phyloP scores from a whole-genome alignment of 257 asterid genomes.

The Linderniella brevidens region DNA sequence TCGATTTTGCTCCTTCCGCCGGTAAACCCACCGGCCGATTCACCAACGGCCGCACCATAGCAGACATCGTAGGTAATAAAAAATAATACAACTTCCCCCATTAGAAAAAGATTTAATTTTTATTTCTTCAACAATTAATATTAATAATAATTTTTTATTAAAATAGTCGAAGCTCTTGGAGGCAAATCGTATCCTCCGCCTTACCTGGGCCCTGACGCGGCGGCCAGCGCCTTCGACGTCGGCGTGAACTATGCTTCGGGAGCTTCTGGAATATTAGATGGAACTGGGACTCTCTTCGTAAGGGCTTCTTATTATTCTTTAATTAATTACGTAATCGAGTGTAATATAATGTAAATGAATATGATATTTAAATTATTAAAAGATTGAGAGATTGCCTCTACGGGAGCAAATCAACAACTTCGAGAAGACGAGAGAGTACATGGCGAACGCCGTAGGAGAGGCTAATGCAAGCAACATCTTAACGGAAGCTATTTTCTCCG shows the following conservation, averaged over 20 bases:
- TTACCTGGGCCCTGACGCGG: slow-evolving; percentile 23
- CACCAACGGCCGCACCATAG: slow-evolving; percentile 43
- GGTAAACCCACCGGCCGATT: slow-evolving; percentile 44
- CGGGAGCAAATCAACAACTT: slow-evolving; percentile 29
- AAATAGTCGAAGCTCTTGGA: slow-evolving; percentile 28
- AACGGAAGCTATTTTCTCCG: slow-evolving; percentile 25
- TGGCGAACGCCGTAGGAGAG: slow-evolving; percentile 28
- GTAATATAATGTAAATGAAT: too few relatives aligned
- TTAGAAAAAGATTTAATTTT: not conserved
- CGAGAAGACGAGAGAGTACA: slow-evolving; percentile 21
- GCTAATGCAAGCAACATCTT: slow-evolving; percentile 16
- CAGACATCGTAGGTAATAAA: slow-evolving; percentile 28
- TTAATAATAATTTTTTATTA: too few relatives aligned
- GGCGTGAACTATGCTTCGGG: slow-evolving; percentile 54
- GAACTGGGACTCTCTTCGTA: slow-evolving; percentile 38
- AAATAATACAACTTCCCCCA: not conserved
- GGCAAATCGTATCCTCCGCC: slow-evolving; percentile 36
- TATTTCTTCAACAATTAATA: not conserved
- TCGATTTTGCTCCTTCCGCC: slow-evolving; percentile 30
- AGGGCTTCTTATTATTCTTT: slow-evolving; percentile 2
- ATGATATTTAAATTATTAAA: too few relatives aligned
- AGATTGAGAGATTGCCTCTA: slow-evolving; percentile 34
- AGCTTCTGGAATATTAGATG: slow-evolving; percentile 46
- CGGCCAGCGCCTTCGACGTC: slow-evolving; percentile 14
- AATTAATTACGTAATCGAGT: too few relatives aligned